These are phyloP conservation scores for Spathaspora hagerdaliae DNA, from an alignment of 805 yeast species.

Conservation along the genomic window DNA sequence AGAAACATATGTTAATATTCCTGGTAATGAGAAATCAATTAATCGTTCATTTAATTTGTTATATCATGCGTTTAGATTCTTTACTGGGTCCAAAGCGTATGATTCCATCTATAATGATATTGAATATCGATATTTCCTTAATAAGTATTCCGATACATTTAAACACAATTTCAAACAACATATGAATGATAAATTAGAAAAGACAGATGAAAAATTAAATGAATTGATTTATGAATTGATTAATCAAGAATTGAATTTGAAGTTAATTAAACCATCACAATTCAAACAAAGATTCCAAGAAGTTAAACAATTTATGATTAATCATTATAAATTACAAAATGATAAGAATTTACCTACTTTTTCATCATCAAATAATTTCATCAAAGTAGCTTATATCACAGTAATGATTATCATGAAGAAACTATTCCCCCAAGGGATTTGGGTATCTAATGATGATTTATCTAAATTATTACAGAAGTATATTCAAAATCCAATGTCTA, in stretches of 20 bases:
- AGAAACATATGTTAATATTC: slow-evolving; percentile 24
- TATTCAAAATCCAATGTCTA: slow-evolving; percentile 38
- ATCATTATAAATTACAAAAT: slow-evolving; percentile 32
- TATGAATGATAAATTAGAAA: slow-evolving; percentile 30
- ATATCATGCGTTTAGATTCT: slow-evolving; percentile 27
- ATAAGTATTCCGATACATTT: slow-evolving; percentile 27
- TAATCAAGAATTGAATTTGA: slow-evolving; percentile 34
- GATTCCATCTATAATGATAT: slow-evolving; percentile 29
- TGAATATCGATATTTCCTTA: slow-evolving; percentile 32
- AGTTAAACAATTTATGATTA: slow-evolving; percentile 36
- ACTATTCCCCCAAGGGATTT: slow-evolving; percentile 42
- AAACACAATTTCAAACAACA: slow-evolving; percentile 20
- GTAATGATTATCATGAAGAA: slow-evolving; percentile 27
- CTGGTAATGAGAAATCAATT: slow-evolving; percentile 24
- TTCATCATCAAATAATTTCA: slow-evolving; percentile 16
- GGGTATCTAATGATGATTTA: slow-evolving; percentile 32
- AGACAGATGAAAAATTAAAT: slow-evolving; percentile 30
- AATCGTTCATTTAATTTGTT: slow-evolving; percentile 21
- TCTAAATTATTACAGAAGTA: slow-evolving; percentile 25
- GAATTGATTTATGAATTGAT: slow-evolving; percentile 31
- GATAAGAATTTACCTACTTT: slow-evolving; percentile 34
- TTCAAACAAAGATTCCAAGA: slow-evolving; percentile 27
- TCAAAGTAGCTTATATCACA: slow-evolving; percentile 36
- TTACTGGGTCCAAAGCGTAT: slow-evolving; percentile 20
- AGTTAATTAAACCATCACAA: slow-evolving; percentile 31